Conservation (phyloP, 1,284 basidiomycete genomes). For the Schizopora paradoxa region DNA sequence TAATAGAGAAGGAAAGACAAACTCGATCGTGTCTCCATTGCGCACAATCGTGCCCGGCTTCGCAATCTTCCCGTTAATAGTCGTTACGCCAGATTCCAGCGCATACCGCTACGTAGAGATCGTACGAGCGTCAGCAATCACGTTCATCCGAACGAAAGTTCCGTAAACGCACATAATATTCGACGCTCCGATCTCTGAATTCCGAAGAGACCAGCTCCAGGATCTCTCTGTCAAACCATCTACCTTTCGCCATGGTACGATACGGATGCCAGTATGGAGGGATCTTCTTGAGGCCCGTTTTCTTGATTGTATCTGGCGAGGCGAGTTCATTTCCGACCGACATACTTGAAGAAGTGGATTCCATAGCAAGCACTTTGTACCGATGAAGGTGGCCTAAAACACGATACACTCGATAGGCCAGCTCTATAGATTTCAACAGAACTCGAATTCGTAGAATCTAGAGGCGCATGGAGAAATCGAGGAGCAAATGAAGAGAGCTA, state of each 20-base stretch:
- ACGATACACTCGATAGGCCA: too few relatives aligned
- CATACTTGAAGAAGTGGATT: too few relatives aligned
- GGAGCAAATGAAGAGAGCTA: too few relatives aligned
- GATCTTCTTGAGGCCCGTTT: constrained; percentile 65
- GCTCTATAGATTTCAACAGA: too few relatives aligned
- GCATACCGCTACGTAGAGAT: constrained; percentile 68
- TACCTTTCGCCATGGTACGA: constrained; percentile 87
- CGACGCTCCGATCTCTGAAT: constrained; percentile 85
- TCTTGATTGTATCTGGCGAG: too few relatives aligned
- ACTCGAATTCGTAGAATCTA: too few relatives aligned
- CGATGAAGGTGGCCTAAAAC: too few relatives aligned
- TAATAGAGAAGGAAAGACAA: constrained; percentile 26
- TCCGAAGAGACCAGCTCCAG: constrained; percentile 85
- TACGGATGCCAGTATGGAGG: constrained; percentile 80
- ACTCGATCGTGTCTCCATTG: constrained; percentile 92
- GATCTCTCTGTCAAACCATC: constrained; percentile 84
- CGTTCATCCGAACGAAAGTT: constrained; percentile 10
- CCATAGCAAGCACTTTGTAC: too few relatives aligned
- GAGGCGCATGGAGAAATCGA: too few relatives aligned
- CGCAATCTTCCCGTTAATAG: constrained; percentile 84
- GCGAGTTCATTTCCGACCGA: too few relatives aligned
- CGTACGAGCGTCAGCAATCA: constrained; percentile 14
- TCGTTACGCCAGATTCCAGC: constrained; percentile 90
- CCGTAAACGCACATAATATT: constrained; percentile 75
- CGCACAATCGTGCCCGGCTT: constrained; percentile 74